Evolutionary conservation across 139 green algal genomes (phyloP), one percentile per base, ranked within the genome.

Genomic region (Coelastrella sp.): DNA sequence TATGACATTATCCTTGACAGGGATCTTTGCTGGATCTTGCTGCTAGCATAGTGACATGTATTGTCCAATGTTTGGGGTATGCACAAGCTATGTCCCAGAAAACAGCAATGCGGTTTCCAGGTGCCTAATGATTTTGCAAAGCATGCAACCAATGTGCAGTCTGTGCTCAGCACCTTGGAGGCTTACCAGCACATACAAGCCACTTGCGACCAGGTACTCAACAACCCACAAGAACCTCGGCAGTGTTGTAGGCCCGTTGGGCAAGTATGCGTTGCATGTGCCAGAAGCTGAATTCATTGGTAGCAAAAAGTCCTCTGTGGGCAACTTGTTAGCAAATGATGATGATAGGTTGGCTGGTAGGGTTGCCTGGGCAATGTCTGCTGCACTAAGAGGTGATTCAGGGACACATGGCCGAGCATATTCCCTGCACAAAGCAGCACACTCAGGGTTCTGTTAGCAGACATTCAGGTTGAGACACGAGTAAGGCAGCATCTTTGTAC

Each of bases 151-250:
- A n/a, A n/a, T n/a, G n/a, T n/a, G n/a, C n/a, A n/a, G n/a, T n/a
- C n/a, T n/a, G n/a, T n/a, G n/a, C n/a, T n/a, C n/a, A n/a, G n/a
- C n/a, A n/a, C n/a, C n/a, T n/a, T n/a, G n/a, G n/a, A n/a, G n/a
- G 3, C 71, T 32, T 5, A 94, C 74, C n/a, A 95, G 7, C 11
- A 96, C 93, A 86, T 96, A 96, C 65, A 96, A 93, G 32, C 93
- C 93, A 79, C 94, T 95, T 57, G 86, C 73, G 10, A 92, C 90
- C 0, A 95, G 82, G 86, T 93, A 95, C 59, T 93, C 57, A 57
- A 96, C 89, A 6, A 93, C 87, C 88, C 90, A 95, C 54, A 94
- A n/a, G 82, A 94, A 93, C 22, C 94, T 89, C 16, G 93, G 80
- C 65, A 94, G 73, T 3, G 89, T 92, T 8, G 73, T 87, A 56